These are phyloP conservation scores for Phytopythium helicoides DNA, from an alignment of 352 stramenopile species.

Conservation along the genomic window DNA sequence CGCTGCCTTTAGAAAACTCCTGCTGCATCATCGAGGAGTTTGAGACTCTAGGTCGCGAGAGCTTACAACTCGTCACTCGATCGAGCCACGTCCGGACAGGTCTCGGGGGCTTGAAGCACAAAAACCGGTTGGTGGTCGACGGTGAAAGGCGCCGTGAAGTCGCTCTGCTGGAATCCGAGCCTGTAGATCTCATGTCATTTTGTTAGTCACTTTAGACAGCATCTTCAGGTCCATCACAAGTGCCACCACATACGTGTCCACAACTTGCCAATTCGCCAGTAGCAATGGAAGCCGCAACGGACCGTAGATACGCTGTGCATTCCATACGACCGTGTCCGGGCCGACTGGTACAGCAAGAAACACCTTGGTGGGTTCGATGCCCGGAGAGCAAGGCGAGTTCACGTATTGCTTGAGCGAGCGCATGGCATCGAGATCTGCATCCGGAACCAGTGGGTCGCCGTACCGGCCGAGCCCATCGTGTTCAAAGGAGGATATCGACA, in stretches of 20 bases:
- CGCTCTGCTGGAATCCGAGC: conserved; percentile 25
- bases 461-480: conserved; percentile 74
- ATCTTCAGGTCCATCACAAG: conserved; percentile 1
- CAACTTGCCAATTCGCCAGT: conserved; percentile 32
- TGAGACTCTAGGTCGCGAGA: too few species aligned
- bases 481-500: conserved; percentile 48
- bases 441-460: conserved; percentile 53
- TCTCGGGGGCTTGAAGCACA: conserved; percentile 18
- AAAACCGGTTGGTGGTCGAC: conserved; percentile 31
- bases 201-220: too few species aligned
- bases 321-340: conserved; percentile 49
- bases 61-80: conserved; percentile 1
- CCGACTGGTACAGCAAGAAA: conserved; percentile 51
- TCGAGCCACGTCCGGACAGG: background rate
- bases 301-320: conserved; percentile 55
- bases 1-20: background rate
- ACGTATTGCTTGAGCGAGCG: conserved; percentile 21
- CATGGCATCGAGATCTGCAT: conserved; percentile 59
- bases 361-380: conserved; percentile 12
- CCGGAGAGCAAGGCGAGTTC: conserved; percentile 4
- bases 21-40: too few species aligned
- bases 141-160: conserved; percentile 31
- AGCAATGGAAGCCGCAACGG: conserved; percentile 43
- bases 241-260: conserved; percentile 16
- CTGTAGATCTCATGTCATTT: background rate